Percentiles rank a stretch among this genome's conserved stretches.
Conservation (phyloP, 306 rosid genomes). For the Prosopis cineraria region DNA sequence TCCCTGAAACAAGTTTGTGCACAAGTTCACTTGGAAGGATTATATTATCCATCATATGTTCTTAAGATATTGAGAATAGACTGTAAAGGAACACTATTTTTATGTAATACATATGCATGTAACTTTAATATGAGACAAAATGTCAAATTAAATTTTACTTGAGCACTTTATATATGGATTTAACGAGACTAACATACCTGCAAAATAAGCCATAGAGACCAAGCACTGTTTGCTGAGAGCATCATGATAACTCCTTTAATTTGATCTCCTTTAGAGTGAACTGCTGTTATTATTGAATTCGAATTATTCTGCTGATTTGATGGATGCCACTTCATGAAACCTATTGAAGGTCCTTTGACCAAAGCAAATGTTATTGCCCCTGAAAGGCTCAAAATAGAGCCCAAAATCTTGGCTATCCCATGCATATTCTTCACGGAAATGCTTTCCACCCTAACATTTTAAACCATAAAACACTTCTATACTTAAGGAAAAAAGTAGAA, state of each 20-base stretch:
- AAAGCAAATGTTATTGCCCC: constrained; percentile 84
- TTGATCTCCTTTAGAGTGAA: constrained; percentile 45
- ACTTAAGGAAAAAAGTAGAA: background rate
- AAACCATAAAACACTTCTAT: background rate
- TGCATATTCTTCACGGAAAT: constrained; percentile 51
- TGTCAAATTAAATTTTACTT: too few relatives aligned
- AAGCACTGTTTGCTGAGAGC: constrained; percentile 76
- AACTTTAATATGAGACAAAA: background rate
- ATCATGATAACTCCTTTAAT: constrained; percentile 73
- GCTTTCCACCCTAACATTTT: constrained; percentile 65
- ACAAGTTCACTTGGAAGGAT: background rate
- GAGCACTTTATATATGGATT: too few relatives aligned
- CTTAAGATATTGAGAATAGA: background rate
- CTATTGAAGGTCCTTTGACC: constrained; percentile 68
- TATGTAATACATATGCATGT: background rate
- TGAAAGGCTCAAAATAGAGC: constrained; percentile 58
- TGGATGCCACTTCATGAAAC: constrained; percentile 52
- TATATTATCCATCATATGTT: background rate
- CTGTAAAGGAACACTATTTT: too few relatives aligned
- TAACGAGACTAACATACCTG: constrained; percentile 51
- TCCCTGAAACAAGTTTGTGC: constrained; percentile 45
- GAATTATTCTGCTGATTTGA: constrained; percentile 27
- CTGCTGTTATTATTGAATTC: constrained; percentile 1
- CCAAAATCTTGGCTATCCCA: constrained; percentile 79
- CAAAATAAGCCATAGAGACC: constrained; percentile 89